A percentile compares a stretch with the other conserved stretches of the same genome.
Evolutionary conservation across 192 early-diverging fungal species (phyloP).

Genomic region (Coemansia sp.): DNA sequence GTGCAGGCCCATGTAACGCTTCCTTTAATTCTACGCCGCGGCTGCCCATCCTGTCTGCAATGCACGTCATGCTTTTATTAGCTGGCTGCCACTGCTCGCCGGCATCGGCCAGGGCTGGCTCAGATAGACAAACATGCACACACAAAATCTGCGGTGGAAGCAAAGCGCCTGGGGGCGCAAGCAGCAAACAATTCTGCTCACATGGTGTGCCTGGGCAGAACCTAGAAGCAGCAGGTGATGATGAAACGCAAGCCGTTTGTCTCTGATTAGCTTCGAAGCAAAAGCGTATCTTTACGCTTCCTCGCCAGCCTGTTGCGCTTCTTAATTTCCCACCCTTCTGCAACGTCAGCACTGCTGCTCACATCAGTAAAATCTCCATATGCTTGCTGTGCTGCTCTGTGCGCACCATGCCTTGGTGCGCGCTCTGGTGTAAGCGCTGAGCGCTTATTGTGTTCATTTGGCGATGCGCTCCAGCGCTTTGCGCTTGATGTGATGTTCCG

Average conservation of each 20-base stretch:
- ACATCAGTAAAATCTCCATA: no score
- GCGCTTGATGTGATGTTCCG: no score
- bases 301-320: neutral
- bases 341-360: no score
- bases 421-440: neutral
- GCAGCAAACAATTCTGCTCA: neutral
- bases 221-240: constrained; percentile 15
- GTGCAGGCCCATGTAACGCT: neutral
- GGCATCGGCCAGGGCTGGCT: neutral
- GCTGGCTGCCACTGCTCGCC: neutral
- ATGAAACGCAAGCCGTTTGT: neutral
- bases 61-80: constrained; percentile 17
- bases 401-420: neutral
- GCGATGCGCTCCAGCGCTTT: no score
- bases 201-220: constrained; percentile 1
- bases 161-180: no score
- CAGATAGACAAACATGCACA: neutral
- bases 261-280: constrained; percentile 3
- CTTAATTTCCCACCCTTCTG: no score
- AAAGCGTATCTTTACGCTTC: neutral
- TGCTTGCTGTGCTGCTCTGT: neutral
- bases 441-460: no score
- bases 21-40: neutral
- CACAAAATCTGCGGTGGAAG: neutral
- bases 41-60: neutral